Conservation (phyloP, 768 basidiomycete genomes). For the Tylopilus intermedius region DNA sequence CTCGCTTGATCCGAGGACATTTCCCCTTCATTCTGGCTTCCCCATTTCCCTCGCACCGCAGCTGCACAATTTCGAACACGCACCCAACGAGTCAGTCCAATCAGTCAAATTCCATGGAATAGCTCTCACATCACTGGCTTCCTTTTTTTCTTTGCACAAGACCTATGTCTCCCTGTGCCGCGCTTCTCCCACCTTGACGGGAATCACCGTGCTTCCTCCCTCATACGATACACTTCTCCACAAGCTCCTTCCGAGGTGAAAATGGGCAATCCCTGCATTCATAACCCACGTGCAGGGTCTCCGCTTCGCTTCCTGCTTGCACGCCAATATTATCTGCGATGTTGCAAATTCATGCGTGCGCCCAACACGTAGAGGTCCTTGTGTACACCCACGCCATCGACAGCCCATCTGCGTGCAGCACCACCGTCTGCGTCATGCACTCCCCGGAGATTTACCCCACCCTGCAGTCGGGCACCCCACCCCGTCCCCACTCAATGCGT, state of each 20-base stretch:
- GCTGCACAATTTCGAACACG: not conserved
- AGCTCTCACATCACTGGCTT: not conserved
- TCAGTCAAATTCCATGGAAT: not conserved
- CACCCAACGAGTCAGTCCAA: not conserved
- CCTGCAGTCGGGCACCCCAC: not conserved
- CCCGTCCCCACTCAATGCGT: not conserved
- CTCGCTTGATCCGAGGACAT: conserved; percentile 13
- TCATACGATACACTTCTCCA: conserved; percentile 10
- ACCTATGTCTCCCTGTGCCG: not conserved
- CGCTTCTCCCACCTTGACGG: conserved; percentile 1
- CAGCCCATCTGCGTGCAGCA: not conserved
- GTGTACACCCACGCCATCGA: not conserved
- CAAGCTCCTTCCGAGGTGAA: conserved; percentile 24
- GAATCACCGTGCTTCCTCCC: conserved; percentile 15
- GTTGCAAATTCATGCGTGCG: conserved; percentile 4
- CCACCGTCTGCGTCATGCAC: not conserved
- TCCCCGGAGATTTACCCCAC: conserved; percentile 19
- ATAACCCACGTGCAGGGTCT: conserved; percentile 1
- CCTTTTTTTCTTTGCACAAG: not conserved
- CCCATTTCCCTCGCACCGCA: not conserved
- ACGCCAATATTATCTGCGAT: conserved; percentile 4
- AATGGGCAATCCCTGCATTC: conserved; percentile 8
- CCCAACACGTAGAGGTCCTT: not conserved
- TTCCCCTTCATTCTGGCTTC: not conserved
- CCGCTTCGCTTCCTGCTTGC: conserved; percentile 3